Evolutionary conservation across 2,329 filamentous ascomycete species (phyloP).

Genomic region (Leptographium radiaticola): DNA sequence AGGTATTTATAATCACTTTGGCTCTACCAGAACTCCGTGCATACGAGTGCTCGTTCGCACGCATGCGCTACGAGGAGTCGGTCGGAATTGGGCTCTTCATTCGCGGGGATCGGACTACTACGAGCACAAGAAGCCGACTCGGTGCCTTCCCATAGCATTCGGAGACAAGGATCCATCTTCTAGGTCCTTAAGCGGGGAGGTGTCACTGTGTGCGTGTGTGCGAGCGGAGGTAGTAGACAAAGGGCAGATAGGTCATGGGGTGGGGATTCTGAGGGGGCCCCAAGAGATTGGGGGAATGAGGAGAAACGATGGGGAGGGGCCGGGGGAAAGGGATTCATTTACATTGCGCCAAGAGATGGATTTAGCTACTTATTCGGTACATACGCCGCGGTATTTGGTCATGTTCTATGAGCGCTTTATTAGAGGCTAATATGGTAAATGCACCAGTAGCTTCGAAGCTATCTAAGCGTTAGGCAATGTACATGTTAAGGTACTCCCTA

Average conservation of each 20-base stretch:
- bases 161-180: constrained; percentile 6
- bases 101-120: background rate
- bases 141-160: background rate
- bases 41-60: too few species aligned
- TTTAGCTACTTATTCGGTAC: background rate
- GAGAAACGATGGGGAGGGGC: background rate
- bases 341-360: background rate
- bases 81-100: background rate
- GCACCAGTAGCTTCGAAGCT: too few species aligned
- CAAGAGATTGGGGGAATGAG: background rate
- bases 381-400: background rate
- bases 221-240: background rate
- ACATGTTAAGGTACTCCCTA: too few species aligned
- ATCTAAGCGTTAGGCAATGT: too few species aligned
- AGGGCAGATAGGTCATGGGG: background rate
- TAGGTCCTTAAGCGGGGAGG: background rate
- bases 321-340: background rate
- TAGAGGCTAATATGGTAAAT: too few species aligned
- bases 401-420: background rate
- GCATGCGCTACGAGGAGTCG: too few species aligned
- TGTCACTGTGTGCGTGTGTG: background rate
- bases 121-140: background rate
- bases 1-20: background rate
- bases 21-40: background rate
- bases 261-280: background rate